A percentile compares a stretch with the other conserved stretches of the same genome.
These are phyloP conservation scores for Penicillium sclerotigenum DNA, from an alignment of 2,329 filamentous ascomycete species.

Conservation along the genomic window DNA sequence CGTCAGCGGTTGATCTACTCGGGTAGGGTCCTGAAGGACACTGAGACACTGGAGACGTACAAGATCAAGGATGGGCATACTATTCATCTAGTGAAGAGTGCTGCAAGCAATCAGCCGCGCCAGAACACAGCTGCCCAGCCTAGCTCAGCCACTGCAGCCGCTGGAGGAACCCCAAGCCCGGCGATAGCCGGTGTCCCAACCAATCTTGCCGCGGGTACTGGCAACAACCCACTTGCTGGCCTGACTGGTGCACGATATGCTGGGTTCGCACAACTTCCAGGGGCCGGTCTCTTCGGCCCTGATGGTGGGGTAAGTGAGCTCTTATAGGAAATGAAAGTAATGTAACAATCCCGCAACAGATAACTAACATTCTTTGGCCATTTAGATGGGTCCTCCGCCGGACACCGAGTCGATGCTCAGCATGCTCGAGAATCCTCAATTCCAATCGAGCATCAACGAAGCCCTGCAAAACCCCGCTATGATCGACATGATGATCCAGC, in stretches of 20 bases:
- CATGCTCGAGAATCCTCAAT: conserved; percentile 84
- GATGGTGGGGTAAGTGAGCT: conserved; percentile 77
- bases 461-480: conserved; percentile 93
- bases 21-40: conserved; percentile 92
- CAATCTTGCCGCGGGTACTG: conserved; percentile 52
- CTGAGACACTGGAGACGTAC: conserved; percentile 77
- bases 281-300: conserved; percentile 83
- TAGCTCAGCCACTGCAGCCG: conserved; percentile 34
- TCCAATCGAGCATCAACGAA: conserved; percentile 86
- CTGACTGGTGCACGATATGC: conserved; percentile 92
- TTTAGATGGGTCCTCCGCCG: conserved; percentile 83
- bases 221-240: conserved; percentile 84
- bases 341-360: neutral
- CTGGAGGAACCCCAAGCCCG: conserved; percentile 33
- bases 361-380: conserved; percentile 15
- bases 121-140: conserved; percentile 55
- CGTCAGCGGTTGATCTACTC: conserved; percentile 96
- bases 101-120: conserved; percentile 71
- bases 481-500: conserved; percentile 89
- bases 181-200: conserved; percentile 44
- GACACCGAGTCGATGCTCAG: conserved; percentile 75
- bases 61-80: conserved; percentile 97
- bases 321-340: neutral
- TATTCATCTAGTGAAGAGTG: conserved; percentile 93
- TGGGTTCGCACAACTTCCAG: conserved; percentile 84